Evolutionary conservation across 1,139 yeast genomes (phyloP), one percentile per base, ranked within the genome.

Genomic region (Pichia sp.): DNA sequence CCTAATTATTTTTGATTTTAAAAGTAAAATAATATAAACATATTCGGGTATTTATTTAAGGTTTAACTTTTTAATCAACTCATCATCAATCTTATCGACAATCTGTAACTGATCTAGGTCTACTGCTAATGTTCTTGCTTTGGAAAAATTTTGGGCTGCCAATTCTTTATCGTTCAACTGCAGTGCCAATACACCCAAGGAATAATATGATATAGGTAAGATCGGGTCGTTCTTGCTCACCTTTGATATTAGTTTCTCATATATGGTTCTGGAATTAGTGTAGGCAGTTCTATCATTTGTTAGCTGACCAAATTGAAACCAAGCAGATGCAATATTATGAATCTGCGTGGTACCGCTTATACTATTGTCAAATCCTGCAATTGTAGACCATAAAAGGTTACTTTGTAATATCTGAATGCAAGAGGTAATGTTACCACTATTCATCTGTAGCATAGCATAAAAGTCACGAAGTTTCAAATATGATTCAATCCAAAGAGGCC

Each of bases 161-260:
- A 76, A 73, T 29, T 76, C 77, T 55, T 76, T 74, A 26, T 84
- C 72, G 1, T 82, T 77, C 43, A 74, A 64, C 64, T 88, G 90
- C 19, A 87, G 70, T 50, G 82, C 78, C 15, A 89, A 78, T 5
- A 90, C 95, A 0, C 97, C 98, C 45, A 89, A 74, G 0, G 96
- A 95, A 66, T 89, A 92, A 0, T 90, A 83, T 0, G 96, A 82
- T 64, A 90, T 74, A 0, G 96, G 96, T 36, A 86, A 81, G 2
- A 87, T 83, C 60, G 88, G 90, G 15, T 54, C 52, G 8, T 56
- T 51, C 13, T 32, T 6, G 5, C 59, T 56, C 7, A 59, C 54
- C 11, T 51, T 53, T 4, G 57, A 32, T 13, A 62, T 31, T 13
- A 67, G 45, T 29, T 61, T 57, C 32, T 50, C 41, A 56, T 62